Conservation (phyloP, 2,329 filamentous ascomycete species). For the Exophiala sp. region DNA sequence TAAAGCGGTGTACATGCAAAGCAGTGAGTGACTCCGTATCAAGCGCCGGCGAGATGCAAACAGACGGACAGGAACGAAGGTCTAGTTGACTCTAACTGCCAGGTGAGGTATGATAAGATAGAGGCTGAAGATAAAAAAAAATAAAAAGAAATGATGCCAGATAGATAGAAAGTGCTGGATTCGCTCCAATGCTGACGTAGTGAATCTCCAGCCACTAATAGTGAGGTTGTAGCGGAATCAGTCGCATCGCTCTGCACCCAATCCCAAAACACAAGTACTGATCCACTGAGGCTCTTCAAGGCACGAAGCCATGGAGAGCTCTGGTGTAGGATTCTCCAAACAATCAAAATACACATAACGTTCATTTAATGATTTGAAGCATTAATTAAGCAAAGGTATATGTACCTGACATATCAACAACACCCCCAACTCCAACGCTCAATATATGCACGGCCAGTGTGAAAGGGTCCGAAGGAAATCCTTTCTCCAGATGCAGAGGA, state of each 20-base stretch:
- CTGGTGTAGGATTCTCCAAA: too few species aligned
- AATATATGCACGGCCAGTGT: conserved; percentile 1
- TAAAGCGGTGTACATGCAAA: neutral
- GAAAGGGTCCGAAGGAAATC: neutral
- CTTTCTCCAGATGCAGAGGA: neutral
- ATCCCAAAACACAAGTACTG: neutral
- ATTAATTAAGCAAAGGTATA: neutral
- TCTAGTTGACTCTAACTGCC: too few species aligned
- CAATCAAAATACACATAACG: neutral
- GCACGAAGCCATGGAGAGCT: too few species aligned
- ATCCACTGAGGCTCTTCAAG: too few species aligned
- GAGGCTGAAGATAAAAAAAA: neutral
- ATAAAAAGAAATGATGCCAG: neutral
- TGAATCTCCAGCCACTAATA: neutral
- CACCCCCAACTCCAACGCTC: conserved; percentile 15
- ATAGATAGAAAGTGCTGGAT: neutral
- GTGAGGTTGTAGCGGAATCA: neutral
- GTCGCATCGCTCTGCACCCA: neutral
- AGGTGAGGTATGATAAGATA: neutral
- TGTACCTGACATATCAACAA: neutral
- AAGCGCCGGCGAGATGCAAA: too few species aligned
- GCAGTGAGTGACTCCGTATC: neutral
- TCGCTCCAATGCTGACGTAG: neutral
- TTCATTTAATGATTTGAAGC: neutral
- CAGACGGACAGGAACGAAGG: neutral